These are phyloP conservation scores for Gossypium schwendimanii DNA, from an alignment of 441 rosid genomes.

Conservation along the genomic window DNA sequence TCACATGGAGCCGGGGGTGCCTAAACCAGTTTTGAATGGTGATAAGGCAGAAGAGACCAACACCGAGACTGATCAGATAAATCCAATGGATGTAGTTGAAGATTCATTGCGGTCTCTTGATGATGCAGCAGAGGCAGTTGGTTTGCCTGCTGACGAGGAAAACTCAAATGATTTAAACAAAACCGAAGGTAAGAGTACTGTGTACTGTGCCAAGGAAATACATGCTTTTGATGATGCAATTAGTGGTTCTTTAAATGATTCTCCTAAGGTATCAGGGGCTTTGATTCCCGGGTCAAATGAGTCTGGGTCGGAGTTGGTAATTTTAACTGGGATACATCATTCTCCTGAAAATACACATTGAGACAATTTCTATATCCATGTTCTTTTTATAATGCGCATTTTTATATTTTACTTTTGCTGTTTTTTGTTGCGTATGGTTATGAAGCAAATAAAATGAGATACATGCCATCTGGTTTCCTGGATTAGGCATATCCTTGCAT, in stretches of 20 bases:
- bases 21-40: slow-evolving; percentile 13
- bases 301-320: slow-evolving; percentile 48
- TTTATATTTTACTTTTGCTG: neutral
- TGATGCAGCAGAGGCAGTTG: slow-evolving; percentile 15
- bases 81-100: slow-evolving; percentile 18
- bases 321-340: slow-evolving; percentile 91
- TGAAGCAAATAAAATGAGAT: slow-evolving; percentile 30
- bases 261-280: slow-evolving; percentile 38
- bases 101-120: slow-evolving; percentile 10
- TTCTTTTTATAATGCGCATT: slow-evolving; percentile 12
- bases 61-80: slow-evolving; percentile 19
- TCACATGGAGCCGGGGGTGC: slow-evolving; percentile 19
- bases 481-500: slow-evolving; percentile 7
- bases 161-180: slow-evolving; percentile 20
- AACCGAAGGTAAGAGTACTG: slow-evolving; percentile 16
- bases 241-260: slow-evolving; percentile 43
- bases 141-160: slow-evolving; percentile 20
- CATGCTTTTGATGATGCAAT: slow-evolving; percentile 27
- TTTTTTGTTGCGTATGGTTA: neutral
- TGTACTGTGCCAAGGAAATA: slow-evolving; percentile 16
- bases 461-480: neutral
- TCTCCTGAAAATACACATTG: slow-evolving; percentile 99
- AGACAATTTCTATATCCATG: slow-evolving; percentile 56
- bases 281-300: slow-evolving; percentile 54
- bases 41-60: slow-evolving; percentile 17